A percentile compares a stretch with the other conserved stretches of the same genome.
phyloP scores from a whole-genome alignment of 75 land plant species.

The Larix kaempferi region DNA sequence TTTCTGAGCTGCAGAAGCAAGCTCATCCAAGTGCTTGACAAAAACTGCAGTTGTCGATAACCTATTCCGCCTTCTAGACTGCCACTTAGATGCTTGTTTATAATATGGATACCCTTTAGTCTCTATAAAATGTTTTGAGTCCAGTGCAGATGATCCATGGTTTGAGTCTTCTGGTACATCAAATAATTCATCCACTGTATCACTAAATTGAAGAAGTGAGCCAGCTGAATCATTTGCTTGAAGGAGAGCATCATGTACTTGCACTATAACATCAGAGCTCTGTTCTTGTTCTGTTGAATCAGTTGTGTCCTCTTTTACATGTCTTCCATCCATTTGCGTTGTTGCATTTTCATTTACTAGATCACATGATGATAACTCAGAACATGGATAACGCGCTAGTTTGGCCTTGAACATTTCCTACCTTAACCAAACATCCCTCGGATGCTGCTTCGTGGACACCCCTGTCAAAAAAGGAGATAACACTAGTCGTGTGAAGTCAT shows the following conservation, averaged over 20 bases:
- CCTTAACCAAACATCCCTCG: no score
- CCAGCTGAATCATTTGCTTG: conserved; percentile 13
- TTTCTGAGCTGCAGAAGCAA: conserved; percentile 72
- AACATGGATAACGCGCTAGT: conserved; percentile 21
- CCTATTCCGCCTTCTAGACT: conserved; percentile 34
- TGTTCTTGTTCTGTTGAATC: neutral
- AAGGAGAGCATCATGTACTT: neutral
- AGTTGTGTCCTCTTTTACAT: conserved; percentile 22
- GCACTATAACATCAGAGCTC: neutral
- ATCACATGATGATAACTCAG: conserved; percentile 31
- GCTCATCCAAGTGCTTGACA: conserved; percentile 71
- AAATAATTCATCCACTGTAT: conserved; percentile 82
- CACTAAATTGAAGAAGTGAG: conserved; percentile 52
- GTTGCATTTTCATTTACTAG: conserved; percentile 15
- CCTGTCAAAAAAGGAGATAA: no score
- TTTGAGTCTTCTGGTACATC: conserved; percentile 78
- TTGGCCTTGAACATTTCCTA: conserved; percentile 82
- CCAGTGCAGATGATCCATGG: conserved; percentile 20
- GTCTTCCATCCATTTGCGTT: conserved; percentile 15
- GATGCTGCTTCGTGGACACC: no score
- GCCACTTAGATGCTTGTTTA: conserved; percentile 14
- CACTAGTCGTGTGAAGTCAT: no score
- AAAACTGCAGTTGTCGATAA: conserved; percentile 61
- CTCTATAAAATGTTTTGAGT: conserved; percentile 25
- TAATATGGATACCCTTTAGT: conserved; percentile 35